Evolutionary conservation across 1,284 basidiomycete species (phyloP).

Genomic region (Volvariella volvacea): DNA sequence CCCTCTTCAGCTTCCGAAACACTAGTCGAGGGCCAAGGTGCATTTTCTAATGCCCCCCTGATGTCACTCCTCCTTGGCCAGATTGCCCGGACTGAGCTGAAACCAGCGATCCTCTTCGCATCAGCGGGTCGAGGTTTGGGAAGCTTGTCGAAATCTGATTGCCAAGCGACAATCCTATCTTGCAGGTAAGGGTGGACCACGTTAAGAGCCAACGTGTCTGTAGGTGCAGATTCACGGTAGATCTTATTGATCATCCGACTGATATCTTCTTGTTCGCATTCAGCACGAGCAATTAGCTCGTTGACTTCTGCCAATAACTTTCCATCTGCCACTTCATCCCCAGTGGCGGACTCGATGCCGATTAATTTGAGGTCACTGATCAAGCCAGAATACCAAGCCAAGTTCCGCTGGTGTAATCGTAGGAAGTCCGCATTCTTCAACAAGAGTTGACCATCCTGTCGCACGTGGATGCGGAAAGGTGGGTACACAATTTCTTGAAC

Average conservation of each 20-base stretch:
- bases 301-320: constrained; percentile 56
- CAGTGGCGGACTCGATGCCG: constrained; percentile 69
- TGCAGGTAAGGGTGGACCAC: constrained; percentile 83
- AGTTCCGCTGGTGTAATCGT: constrained; percentile 68
- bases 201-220: constrained; percentile 86
- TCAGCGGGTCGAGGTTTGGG: constrained; percentile 53
- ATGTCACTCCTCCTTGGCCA: constrained; percentile 58
- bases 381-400: constrained; percentile 62
- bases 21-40: constrained; percentile 53
- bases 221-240: constrained; percentile 75
- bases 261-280: constrained; percentile 73
- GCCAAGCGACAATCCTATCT: constrained; percentile 96
- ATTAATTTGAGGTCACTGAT: constrained; percentile 71
- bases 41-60: constrained; percentile 42
- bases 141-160: constrained; percentile 75
- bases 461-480: constrained; percentile 78
- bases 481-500: constrained; percentile 89
- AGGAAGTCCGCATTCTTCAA: constrained; percentile 90
- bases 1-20: constrained; percentile 78
- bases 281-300: constrained; percentile 64
- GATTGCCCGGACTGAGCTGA: constrained; percentile 62
- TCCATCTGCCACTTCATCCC: constrained; percentile 64
- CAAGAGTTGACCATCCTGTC: constrained; percentile 79
- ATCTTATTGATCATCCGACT: constrained; percentile 69
- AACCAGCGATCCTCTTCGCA: constrained; percentile 50